Percentiles rank a stretch among this genome's conserved stretches.
These are phyloP conservation scores for Tetrahymena elliotti DNA, from an alignment of 73 alveolate species.

Conservation along the genomic window DNA sequence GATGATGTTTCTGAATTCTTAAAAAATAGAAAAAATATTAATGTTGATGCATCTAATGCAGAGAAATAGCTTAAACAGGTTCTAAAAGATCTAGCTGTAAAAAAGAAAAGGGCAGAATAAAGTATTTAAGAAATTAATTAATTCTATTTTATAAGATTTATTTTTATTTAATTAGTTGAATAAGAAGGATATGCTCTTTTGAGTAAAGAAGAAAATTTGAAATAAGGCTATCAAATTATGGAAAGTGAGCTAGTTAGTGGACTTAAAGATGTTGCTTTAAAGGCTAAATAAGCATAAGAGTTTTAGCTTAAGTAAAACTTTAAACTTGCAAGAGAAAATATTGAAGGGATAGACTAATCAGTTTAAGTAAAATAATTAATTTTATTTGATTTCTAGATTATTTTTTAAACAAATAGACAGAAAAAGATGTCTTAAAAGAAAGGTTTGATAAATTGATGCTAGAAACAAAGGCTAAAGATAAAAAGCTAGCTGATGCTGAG, in stretches of 20 bases:
- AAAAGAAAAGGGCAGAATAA: conserved; percentile 12
- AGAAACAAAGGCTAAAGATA: neutral
- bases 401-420: neutral
- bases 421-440: neutral
- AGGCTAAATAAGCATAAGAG: neutral
- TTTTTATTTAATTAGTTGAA: neutral
- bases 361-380: neutral
- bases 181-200: neutral
- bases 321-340: neutral
- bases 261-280: neutral
- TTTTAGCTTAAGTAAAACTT: neutral
- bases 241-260: neutral
- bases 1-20: conserved; percentile 23
- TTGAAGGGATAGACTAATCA: neutral
- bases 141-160: neutral
- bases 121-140: conserved; percentile 8
- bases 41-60: conserved; percentile 28
- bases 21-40: conserved; percentile 18
- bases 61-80: conserved; percentile 22
- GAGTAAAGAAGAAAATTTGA: conserved; percentile 7
- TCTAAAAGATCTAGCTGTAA: conserved; percentile 14
- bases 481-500: conserved; percentile 6
- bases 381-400: neutral
- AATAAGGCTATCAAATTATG: neutral
- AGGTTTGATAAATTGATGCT: neutral